phyloP scores from a whole-genome alignment of 768 basidiomycete genomes.

The Paxillus rubicundulus region DNA sequence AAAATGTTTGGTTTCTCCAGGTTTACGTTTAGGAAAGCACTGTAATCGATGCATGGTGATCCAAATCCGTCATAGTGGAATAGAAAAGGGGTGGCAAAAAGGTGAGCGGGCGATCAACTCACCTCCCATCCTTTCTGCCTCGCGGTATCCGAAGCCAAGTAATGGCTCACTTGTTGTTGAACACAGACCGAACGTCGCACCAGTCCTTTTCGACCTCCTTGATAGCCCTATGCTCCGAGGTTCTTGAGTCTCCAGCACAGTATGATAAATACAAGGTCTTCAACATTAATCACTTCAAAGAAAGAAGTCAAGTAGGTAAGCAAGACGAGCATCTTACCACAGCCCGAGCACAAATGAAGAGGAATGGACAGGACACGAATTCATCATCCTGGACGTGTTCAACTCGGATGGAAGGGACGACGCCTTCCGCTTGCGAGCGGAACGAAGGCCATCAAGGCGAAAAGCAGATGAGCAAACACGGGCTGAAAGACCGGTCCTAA shows the following conservation, averaged over 20 bases:
- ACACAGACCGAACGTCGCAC: too few species aligned
- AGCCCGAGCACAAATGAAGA: too few species aligned
- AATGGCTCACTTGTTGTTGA: too few species aligned
- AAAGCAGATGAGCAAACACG: not conserved
- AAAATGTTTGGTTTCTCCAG: too few species aligned
- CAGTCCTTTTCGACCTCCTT: too few species aligned
- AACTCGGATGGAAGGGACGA: not conserved
- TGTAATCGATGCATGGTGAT: too few species aligned
- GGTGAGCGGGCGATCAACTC: too few species aligned
- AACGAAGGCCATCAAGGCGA: constrained; percentile 1
- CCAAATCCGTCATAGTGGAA: too few species aligned
- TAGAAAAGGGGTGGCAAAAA: too few species aligned
- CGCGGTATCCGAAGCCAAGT: too few species aligned
- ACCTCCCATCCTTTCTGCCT: too few species aligned
- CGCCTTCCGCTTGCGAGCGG: not conserved
- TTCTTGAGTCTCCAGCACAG: not conserved
- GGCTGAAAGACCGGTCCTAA: not conserved
- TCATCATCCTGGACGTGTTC: constrained; percentile 2
- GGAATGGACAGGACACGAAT: constrained; percentile 5
- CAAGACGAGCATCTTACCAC: not conserved
- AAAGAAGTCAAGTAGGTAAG: constrained; percentile 2
- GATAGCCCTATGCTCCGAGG: not conserved
- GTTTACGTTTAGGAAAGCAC: too few species aligned
- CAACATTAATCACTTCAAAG: constrained; percentile 2
- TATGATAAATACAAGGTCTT: constrained; percentile 1